Conservation (phyloP, 2,329 filamentous ascomycete species). For the Scedosporium apiospermum region DNA sequence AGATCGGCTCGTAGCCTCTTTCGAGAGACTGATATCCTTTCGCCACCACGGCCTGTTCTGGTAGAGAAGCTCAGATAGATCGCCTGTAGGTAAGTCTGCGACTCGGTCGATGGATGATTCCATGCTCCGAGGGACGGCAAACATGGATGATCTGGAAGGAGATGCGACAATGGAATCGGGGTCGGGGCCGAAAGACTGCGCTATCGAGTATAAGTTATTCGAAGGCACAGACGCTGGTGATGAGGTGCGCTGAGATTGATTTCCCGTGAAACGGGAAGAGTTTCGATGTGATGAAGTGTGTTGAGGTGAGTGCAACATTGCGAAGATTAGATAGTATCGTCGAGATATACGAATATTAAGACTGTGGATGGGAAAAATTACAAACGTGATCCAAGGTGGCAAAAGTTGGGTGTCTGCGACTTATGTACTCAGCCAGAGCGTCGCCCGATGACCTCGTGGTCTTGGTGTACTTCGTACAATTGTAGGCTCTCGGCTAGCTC, state of each 20-base stretch:
- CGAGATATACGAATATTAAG: background rate
- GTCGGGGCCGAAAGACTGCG: background rate
- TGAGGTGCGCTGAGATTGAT: background rate
- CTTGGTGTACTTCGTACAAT: no score
- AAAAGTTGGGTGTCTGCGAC: slow-evolving; percentile 2
- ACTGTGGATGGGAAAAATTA: background rate
- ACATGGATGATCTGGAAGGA: background rate
- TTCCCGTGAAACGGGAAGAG: background rate
- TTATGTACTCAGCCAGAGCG: slow-evolving; percentile 2
- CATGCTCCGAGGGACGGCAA: slow-evolving; percentile 4
- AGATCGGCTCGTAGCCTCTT: background rate
- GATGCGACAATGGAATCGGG: background rate
- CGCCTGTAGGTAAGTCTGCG: slow-evolving; percentile 1
- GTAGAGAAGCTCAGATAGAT: slow-evolving; percentile 3
- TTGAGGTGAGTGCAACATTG: slow-evolving; percentile 1
- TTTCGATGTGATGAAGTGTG: background rate
- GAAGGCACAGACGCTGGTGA: background rate
- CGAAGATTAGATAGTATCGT: background rate
- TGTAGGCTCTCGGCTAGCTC: background rate
- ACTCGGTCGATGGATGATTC: slow-evolving; percentile 3
- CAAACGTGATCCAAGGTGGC: background rate
- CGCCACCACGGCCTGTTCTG: slow-evolving; percentile 1
- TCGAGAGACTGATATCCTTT: background rate
- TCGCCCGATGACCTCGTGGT: background rate
- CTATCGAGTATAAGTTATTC: background rate